These are phyloP conservation scores for Penicillium sp. DNA, from an alignment of 2,329 filamentous ascomycete genomes.

Conservation along the genomic window DNA sequence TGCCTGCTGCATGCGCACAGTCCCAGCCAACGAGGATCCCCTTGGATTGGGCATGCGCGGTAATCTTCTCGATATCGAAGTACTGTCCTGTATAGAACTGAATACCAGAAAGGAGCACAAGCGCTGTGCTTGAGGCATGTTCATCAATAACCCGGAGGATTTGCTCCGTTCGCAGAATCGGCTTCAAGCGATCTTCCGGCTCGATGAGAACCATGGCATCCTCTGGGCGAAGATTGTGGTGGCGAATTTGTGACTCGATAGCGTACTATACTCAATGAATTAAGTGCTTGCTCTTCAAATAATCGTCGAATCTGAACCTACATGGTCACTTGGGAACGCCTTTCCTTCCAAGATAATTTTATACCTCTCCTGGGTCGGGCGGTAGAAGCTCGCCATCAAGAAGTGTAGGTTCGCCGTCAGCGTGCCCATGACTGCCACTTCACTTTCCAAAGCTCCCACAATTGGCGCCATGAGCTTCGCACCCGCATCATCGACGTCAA, in stretches of 20 bases:
- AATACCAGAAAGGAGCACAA: conserved; percentile 74
- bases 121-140: conserved; percentile 62
- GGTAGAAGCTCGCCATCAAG: conserved; percentile 75
- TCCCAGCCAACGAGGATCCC: conserved; percentile 77
- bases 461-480: conserved; percentile 61
- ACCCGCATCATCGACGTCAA: conserved; percentile 68
- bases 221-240: conserved; percentile 58
- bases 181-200: conserved; percentile 47
- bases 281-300: no score
- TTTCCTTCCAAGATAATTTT: conserved; percentile 82
- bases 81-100: conserved; percentile 89
- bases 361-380: conserved; percentile 54
- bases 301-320: no score
- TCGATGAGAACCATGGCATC: conserved; percentile 66
- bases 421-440: conserved; percentile 83
- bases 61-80: conserved; percentile 74
- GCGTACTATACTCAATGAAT: conserved; percentile 67
- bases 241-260: conserved; percentile 67
- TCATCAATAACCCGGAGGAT: conserved; percentile 66
- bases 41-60: conserved; percentile 60
- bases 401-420: conserved; percentile 73
- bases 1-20: conserved; percentile 75
- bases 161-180: conserved; percentile 60
- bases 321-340: conserved; percentile 79
- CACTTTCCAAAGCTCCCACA: conserved; percentile 64